A percentile compares a stretch with the other conserved stretches of the same genome.
Evolutionary conservation across 2,329 filamentous ascomycete genomes (phyloP).

Genomic region (Scedosporium minutisporum): DNA sequence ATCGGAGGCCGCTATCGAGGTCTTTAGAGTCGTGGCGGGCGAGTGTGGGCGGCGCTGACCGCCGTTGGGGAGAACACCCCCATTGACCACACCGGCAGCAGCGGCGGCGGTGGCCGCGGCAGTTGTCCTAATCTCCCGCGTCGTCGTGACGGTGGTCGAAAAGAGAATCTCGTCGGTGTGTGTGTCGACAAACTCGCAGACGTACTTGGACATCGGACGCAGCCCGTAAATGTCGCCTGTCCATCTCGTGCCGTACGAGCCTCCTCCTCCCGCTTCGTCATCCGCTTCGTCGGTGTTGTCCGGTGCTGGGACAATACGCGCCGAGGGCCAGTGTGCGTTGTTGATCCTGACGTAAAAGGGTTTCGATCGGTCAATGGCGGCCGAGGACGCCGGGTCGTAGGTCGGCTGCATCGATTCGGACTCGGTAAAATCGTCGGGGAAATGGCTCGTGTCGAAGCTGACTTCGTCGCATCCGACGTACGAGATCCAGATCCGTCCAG

Average conservation of each 20-base stretch:
- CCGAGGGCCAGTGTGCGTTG: constrained; percentile 70
- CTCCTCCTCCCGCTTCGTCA: constrained; percentile 6
- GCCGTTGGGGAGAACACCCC: constrained; percentile 17
- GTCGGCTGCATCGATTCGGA: background rate
- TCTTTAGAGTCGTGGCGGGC: constrained; percentile 65
- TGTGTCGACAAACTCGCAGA: constrained; percentile 67
- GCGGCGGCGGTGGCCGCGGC: constrained; percentile 12
- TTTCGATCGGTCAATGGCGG: constrained; percentile 57
- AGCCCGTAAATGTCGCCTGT: constrained; percentile 61
- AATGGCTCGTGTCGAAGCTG: constrained; percentile 64
- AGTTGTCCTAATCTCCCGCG: constrained; percentile 26
- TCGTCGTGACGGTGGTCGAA: constrained; percentile 61
- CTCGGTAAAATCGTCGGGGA: constrained; percentile 28
- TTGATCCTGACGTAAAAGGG: constrained; percentile 74
- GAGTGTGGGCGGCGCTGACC: constrained; percentile 61
- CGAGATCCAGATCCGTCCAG: constrained; percentile 70
- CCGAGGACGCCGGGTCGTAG: constrained; percentile 17
- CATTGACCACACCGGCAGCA: constrained; percentile 10
- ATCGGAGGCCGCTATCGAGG: constrained; percentile 65
- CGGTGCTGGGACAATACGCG: constrained; percentile 51
- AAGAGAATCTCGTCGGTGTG: constrained; percentile 57
- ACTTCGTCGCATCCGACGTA: constrained; percentile 72
- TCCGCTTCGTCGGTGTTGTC: constrained; percentile 10
- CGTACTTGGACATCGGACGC: constrained; percentile 65
- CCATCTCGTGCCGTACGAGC: constrained; percentile 46